A percentile compares a stretch with the other conserved stretches of the same genome.
Evolutionary conservation across 2,329 filamentous ascomycete genomes (phyloP).

Genomic region (Ceratocystis alfenasii): DNA sequence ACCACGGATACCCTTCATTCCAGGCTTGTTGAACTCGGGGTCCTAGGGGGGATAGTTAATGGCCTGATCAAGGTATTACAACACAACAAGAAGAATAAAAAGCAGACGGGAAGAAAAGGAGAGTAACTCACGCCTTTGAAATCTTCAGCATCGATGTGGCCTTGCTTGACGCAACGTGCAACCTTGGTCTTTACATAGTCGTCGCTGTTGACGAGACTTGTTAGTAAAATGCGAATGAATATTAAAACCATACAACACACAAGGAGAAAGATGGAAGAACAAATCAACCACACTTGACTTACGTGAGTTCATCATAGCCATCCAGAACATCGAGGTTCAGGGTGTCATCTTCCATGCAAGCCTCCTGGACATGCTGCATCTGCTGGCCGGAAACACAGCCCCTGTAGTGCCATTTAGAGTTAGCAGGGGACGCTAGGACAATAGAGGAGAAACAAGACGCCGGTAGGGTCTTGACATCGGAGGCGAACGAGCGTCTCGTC

Average conservation of each 20-base stretch:
- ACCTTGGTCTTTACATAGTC: conserved; percentile 62
- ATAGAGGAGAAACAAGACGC: background rate
- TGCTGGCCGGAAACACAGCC: conserved; percentile 75
- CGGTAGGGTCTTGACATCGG: background rate
- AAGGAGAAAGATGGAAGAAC: background rate
- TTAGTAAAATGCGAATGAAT: background rate
- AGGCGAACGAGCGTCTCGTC: conserved; percentile 24
- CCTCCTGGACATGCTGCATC: conserved; percentile 51
- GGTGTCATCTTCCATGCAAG: conserved; percentile 37
- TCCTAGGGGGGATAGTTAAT: conserved; percentile 41
- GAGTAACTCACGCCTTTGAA: conserved; percentile 66
- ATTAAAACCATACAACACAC: conserved; percentile 15
- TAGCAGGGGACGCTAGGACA: conserved; percentile 4
- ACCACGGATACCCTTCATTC: conserved; percentile 51
- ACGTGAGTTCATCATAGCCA: conserved; percentile 64
- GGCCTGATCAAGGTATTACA: background rate
- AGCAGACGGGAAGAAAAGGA: background rate
- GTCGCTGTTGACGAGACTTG: conserved; percentile 32
- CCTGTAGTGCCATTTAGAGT: conserved; percentile 38
- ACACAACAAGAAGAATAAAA: conserved; percentile 22
- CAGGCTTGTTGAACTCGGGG: conserved; percentile 58
- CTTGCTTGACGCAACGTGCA: conserved; percentile 56
- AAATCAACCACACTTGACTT: conserved; percentile 23
- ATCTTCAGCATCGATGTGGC: conserved; percentile 72
- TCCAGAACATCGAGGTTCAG: conserved; percentile 59